Percentiles rank a stretch among this genome's conserved stretches.
Conservation (phyloP, 2,329 filamentous ascomycete genomes). For the Microcyclosporella mali region DNA sequence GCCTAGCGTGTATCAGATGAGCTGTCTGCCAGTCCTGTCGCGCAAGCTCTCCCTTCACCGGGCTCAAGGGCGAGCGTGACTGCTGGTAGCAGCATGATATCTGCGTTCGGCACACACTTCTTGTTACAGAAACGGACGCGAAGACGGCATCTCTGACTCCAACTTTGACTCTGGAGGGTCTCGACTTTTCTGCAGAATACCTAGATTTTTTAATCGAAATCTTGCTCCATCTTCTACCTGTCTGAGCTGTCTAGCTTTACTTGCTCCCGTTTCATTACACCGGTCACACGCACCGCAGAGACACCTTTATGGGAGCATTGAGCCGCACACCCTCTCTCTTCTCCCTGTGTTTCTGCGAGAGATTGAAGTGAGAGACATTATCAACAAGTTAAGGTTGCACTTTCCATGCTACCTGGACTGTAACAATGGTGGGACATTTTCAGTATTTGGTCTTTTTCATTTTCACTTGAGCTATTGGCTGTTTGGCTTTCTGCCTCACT, state of each 20-base stretch:
- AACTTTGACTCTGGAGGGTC: conserved; percentile 16
- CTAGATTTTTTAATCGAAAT: neutral
- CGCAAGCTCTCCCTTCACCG: conserved; percentile 74
- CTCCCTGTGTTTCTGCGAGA: conserved; percentile 26
- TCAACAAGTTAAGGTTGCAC: conserved; percentile 29
- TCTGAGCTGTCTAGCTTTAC: neutral
- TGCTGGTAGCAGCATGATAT: conserved; percentile 76
- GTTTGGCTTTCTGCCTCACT: no score
- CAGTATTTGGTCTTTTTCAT: neutral
- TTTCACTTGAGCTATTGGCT: neutral
- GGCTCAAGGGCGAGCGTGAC: conserved; percentile 82
- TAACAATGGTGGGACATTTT: conserved; percentile 27
- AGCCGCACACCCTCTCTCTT: conserved; percentile 15
- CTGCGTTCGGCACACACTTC: conserved; percentile 98
- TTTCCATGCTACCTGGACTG: conserved; percentile 25
- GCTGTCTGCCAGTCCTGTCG: conserved; percentile 58
- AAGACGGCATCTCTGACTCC: conserved; percentile 88
- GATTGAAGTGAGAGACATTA: conserved; percentile 17
- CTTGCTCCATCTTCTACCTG: neutral
- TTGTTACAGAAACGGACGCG: conserved; percentile 97
- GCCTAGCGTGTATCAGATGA: conserved; percentile 94
- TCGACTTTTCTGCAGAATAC: neutral
- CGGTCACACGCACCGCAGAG: conserved; percentile 1
- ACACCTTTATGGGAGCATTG: conserved; percentile 16
- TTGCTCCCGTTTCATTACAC: no score